Percentiles rank a stretch among this genome's conserved stretches.
phyloP scores from a whole-genome alignment of 2,329 filamentous ascomycete species.

The Sporothrix inflata region DNA sequence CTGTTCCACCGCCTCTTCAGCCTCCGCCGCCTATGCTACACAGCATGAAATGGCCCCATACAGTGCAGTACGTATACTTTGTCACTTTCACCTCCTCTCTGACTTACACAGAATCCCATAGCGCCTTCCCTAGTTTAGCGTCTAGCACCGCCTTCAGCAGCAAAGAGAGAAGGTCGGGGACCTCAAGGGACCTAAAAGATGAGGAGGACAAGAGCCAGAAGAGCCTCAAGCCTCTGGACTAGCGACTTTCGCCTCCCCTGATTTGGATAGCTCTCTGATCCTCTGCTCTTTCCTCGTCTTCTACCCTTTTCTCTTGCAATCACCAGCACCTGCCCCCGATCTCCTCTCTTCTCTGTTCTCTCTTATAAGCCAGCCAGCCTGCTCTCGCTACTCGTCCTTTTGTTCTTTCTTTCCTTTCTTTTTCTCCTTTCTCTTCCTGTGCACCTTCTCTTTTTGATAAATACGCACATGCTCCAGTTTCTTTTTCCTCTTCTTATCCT shows the following conservation, averaged over 20 bases:
- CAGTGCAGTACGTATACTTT: neutral
- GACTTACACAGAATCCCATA: neutral
- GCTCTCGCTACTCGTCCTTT: neutral
- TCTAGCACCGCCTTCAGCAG: neutral
- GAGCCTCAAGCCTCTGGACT: neutral
- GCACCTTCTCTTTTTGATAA: constrained; percentile 8
- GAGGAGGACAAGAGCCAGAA: neutral
- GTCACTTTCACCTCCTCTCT: neutral
- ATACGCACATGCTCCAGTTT: neutral
- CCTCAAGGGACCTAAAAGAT: neutral
- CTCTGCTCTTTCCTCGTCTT: neutral
- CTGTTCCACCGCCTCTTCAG: constrained; percentile 2
- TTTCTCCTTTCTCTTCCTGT: neutral
- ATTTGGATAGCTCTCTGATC: neutral
- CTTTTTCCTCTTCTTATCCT: neutral
- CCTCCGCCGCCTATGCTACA: neutral
- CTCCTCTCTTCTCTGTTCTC: neutral
- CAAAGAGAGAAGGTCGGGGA: neutral
- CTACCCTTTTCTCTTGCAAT: neutral
- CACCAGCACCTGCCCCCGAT: neutral
- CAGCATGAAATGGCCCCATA: neutral
- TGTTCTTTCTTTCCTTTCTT: neutral
- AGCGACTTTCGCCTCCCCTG: neutral
- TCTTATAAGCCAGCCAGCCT: neutral
- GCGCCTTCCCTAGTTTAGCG: constrained; percentile 14